Base-by-base conservation (phyloP, 805 yeast species). In the Barnettozyma vustinii region DNA sequence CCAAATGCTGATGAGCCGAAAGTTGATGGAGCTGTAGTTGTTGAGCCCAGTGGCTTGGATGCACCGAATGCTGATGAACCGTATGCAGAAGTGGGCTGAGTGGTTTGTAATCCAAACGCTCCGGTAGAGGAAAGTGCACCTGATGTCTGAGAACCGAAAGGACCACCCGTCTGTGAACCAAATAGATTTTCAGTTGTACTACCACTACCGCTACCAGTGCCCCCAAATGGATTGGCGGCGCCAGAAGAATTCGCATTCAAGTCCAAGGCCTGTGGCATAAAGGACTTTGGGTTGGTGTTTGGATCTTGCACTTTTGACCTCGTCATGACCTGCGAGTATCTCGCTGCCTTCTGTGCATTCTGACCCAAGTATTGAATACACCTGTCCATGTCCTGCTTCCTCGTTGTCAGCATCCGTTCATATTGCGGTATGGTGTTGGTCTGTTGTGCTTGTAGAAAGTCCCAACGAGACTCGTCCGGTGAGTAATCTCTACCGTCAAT, bases 401-500 rank as follows among this genome's bases (percentile, higher is more conserved):
- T 66, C 4, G 73, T 69, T 2, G 56, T 55, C 37, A 79, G 55
- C 44, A 69, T 69, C 15, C 64, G 63, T 40, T 72, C 74, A 53
- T 72, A 76, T 15, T 67, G 69, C 0, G 68, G 61, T 1, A 74
- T 21, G 0, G 59, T 58, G 49, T 73, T 73, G 15, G 60, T 59
- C 4, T 64, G 57, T 41, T 58, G 64, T 0, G 83, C 78, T 45
- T 72, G 71, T 52, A 68, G 63, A 51, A 66, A 77, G 51, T 73
- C 72, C 45, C 73, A 63, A 48, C 85, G 63, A 18, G 70, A 63
- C 55, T 81, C 85, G 51, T 80, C 85, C 20, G 64, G 67, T 0
- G 84, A 79, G 20, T 73, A 59, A 52, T 81, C 85, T 56, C 86
- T 64, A 1, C 74, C 77, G 2, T 65, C 54, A 9, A 80, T 76